Conservation (phyloP, 2,329 filamentous ascomycete genomes). For the Sporothrix mexicana region DNA sequence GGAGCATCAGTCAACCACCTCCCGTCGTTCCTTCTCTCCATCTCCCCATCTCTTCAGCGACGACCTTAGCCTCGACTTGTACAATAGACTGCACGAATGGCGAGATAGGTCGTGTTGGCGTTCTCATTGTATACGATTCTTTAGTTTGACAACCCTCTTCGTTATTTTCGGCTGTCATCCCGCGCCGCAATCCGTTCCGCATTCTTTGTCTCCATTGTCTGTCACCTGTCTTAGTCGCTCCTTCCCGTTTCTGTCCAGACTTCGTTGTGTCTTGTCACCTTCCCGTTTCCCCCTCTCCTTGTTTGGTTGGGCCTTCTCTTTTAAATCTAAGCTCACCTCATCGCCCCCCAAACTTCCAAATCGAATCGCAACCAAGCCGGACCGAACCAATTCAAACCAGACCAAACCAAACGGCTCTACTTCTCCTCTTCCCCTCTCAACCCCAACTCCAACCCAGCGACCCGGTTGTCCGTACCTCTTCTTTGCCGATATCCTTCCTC, state of each 20-base stretch:
- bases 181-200: not conserved
- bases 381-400: not conserved
- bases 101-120: not conserved
- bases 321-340: not conserved
- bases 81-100: not conserved
- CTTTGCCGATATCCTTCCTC: not conserved
- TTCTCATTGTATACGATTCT: not conserved
- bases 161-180: conserved; percentile 5
- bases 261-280: not conserved
- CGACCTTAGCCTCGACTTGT: not conserved
- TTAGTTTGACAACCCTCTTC: not conserved
- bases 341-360: not conserved
- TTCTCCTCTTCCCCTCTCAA: not conserved
- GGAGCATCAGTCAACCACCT: too few species aligned
- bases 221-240: conserved; percentile 4
- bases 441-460: not conserved
- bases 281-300: not conserved
- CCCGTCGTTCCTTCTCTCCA: too few species aligned
- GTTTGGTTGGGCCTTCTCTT: not conserved
- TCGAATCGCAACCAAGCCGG: too few species aligned
- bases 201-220: not conserved
- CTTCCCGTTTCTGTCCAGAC: not conserved
- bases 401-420: too few species aligned
- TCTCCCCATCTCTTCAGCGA: not conserved
- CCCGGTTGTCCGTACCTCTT: not conserved